phyloP scores from a whole-genome alignment of 2,329 filamentous ascomycete genomes.

The Colletotrichum sp. region DNA sequence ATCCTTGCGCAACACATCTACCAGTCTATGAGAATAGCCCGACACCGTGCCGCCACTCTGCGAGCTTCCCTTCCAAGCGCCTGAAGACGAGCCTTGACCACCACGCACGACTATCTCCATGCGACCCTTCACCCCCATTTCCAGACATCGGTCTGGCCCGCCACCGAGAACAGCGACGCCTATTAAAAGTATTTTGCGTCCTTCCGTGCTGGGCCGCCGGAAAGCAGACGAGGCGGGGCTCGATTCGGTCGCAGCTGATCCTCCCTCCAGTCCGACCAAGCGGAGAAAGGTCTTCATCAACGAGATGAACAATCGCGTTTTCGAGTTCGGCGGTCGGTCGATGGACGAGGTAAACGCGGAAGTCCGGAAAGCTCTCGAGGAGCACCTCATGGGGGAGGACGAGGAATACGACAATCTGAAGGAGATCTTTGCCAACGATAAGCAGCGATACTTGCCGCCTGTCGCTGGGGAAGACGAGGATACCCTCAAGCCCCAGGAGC shows the following conservation, averaged over 20 bases:
- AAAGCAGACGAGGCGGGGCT: conserved; percentile 49
- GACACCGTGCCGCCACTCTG: conserved; percentile 6
- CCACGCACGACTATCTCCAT: conserved; percentile 22
- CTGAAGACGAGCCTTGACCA: not conserved
- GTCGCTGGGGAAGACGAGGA: conserved; percentile 52
- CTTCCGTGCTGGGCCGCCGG: conserved; percentile 46
- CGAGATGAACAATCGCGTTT: conserved; percentile 60
- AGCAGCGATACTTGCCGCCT: conserved; percentile 41
- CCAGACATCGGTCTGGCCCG: conserved; percentile 38
- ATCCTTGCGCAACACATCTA: conserved; percentile 25
- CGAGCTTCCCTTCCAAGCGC: not conserved
- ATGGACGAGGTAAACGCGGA: conserved; percentile 62
- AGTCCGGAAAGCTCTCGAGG: conserved; percentile 61
- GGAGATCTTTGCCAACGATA: conserved; percentile 60
- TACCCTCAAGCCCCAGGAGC: conserved; percentile 54
- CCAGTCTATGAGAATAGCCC: conserved; percentile 27
- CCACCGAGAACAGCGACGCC: conserved; percentile 41
- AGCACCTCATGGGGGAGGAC: conserved; percentile 61
- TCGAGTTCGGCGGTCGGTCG: conserved; percentile 57
- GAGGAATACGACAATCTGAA: conserved; percentile 68
- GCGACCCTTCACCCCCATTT: conserved; percentile 40
- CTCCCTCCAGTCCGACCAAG: conserved; percentile 52
- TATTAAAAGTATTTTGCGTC: conserved; percentile 60
- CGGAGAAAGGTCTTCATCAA: conserved; percentile 64
- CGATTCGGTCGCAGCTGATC: conserved; percentile 40